Percentiles rank a stretch among this genome's conserved stretches.
phyloP scores from a whole-genome alignment of 345 rosid species.

The Triadica sebifera region DNA sequence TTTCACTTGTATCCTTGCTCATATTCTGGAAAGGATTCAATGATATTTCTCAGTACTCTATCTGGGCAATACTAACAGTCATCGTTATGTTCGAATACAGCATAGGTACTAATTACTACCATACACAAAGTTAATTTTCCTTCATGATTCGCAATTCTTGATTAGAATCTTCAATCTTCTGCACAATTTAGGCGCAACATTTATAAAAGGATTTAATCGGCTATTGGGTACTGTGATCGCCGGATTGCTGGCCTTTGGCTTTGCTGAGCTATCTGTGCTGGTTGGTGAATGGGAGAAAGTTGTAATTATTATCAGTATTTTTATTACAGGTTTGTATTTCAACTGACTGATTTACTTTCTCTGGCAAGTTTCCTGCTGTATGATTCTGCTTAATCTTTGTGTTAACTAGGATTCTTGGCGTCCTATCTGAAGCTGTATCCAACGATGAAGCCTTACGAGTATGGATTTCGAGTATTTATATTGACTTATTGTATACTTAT shows the following conservation, averaged over 20 bases:
- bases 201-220: constrained; percentile 81
- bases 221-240: constrained; percentile 83
- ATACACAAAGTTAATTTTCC: background rate
- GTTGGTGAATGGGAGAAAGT: constrained; percentile 49
- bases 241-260: constrained; percentile 67
- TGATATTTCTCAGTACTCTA: constrained; percentile 49
- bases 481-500: constrained; percentile 77
- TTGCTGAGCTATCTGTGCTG: constrained; percentile 55
- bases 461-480: constrained; percentile 80
- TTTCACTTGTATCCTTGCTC: constrained; percentile 45
- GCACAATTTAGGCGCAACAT: constrained; percentile 60
- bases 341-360: background rate
- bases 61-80: constrained; percentile 87
- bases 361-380: background rate
- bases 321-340: constrained; percentile 60
- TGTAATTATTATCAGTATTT: constrained; percentile 56
- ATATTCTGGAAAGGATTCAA: constrained; percentile 57
- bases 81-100: constrained; percentile 82
- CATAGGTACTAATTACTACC: constrained; percentile 45
- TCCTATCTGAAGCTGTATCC: constrained; percentile 67
- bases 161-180: background rate
- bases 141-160: background rate
- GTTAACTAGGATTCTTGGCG: constrained; percentile 52
- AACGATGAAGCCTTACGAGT: constrained; percentile 67
- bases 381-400: background rate